Evolutionary conservation across 2,329 filamentous ascomycete species (phyloP), one percentile per base, ranked within the genome.

Genomic region (Apiospora kogelbergensis): DNA sequence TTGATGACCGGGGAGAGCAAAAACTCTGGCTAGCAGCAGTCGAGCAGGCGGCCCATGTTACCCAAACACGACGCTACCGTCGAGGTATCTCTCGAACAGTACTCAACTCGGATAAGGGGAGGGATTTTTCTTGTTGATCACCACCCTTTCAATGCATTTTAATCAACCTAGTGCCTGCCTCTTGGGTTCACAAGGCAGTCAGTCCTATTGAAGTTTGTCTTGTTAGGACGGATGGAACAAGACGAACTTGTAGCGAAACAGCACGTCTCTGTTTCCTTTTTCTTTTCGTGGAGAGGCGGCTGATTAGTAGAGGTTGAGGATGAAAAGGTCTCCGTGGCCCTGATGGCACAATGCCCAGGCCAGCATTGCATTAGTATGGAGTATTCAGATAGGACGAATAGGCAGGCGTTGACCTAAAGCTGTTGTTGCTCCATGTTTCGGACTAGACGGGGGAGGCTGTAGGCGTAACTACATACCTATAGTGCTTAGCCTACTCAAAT

Each of bases 281-380:
- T n/a, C 7, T n/a, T 11, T 60, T 60, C 15, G 30, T 33, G 53
- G 30, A 11, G 53, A 26, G 53, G 53, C 30, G 30, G 26, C 7
- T n/a, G 53, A 42, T 42, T 42, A 33, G 48, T 33, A 37, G 30
- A 60, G 26, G 53, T 26, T 9, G 20, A 60, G 30, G 30, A 37
- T 37, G 53, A 22, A 60, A 30, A 60, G 7, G 17, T 60, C 20
- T 2, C 53, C 10, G 17, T 17, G 53, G 53, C 30, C 17, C 33
- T n/a, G 17, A n/a, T 37, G 40, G 40, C 40, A 42, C 13, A 42
- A 3, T 42, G 26, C 30, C 53, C 53, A 22, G 53, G 17, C 30
- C 41, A 65, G 63, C 63, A 65, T 65, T 65, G 63, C 63, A 65
- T 65, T n/a, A 33, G 41, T 65, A 65, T 22, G 63, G 63, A 65